phyloP scores from a whole-genome alignment of 768 basidiomycete species.

The Rubroboletus pulcherrimus region DNA sequence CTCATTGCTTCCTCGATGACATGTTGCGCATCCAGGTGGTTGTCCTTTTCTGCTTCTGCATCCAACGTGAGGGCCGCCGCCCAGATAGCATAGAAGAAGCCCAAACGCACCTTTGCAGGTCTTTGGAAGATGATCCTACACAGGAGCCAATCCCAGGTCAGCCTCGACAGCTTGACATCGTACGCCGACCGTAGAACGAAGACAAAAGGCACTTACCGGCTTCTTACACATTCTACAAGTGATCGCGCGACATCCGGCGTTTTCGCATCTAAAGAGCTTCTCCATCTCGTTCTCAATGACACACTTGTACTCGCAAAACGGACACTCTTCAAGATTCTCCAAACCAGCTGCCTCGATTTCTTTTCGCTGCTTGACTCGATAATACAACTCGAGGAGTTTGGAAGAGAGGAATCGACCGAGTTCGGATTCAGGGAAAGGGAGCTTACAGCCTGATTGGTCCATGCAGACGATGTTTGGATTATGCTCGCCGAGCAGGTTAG shows the following conservation, averaged over 20 bases:
- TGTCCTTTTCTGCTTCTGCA: conserved; percentile 73
- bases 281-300: conserved; percentile 70
- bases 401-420: conserved; percentile 61
- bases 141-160: conserved; percentile 1
- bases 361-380: conserved; percentile 70
- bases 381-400: conserved; percentile 67
- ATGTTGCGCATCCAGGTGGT: conserved; percentile 70
- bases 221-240: conserved; percentile 81
- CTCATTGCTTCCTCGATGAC: conserved; percentile 93
- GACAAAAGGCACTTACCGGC: conserved; percentile 39
- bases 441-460: conserved; percentile 71
- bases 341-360: conserved; percentile 76
- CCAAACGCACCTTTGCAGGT: conserved; percentile 60
- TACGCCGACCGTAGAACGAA: background rate
- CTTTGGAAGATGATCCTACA: conserved; percentile 77
- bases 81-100: background rate
- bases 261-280: conserved; percentile 54
- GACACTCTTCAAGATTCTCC: conserved; percentile 84
- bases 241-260: conserved; percentile 66
- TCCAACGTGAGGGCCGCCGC: background rate
- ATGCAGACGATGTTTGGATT: conserved; percentile 70
- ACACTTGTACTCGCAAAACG: conserved; percentile 84
- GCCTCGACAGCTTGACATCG: background rate
- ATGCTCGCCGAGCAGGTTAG: conserved; percentile 61
- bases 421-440: conserved; percentile 65